These are phyloP conservation scores for Ceratobasidium sp. DNA, from an alignment of 1,284 basidiomycete genomes.

Conservation along the genomic window DNA sequence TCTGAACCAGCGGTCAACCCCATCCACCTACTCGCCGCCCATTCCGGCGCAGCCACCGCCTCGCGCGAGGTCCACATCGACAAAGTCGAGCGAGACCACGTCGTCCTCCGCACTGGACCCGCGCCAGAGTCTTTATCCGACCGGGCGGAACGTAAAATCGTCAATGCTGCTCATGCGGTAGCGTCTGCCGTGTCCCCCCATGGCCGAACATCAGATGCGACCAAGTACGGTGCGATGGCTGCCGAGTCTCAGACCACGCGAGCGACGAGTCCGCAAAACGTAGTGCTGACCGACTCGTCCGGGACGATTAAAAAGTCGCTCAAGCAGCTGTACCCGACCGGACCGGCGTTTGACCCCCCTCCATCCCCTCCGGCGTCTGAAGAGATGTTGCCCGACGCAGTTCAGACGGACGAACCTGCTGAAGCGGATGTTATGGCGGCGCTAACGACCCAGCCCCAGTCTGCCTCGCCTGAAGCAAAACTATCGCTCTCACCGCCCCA, in stretches of 20 bases:
- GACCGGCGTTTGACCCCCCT: slow-evolving; percentile 32
- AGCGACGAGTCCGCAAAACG: slow-evolving; percentile 25
- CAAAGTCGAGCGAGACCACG: slow-evolving; percentile 22
- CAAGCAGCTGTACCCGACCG: slow-evolving; percentile 34
- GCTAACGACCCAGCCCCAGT: slow-evolving; percentile 11
- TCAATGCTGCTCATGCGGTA: slow-evolving; percentile 9
- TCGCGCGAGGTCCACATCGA: slow-evolving; percentile 41
- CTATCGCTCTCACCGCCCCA: neutral
- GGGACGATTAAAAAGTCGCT: slow-evolving; percentile 30
- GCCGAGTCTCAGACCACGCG: neutral
- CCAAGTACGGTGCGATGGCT: slow-evolving; percentile 40
- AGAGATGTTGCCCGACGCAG: slow-evolving; percentile 25
- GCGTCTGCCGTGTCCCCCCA: slow-evolving; percentile 12
- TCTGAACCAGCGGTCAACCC: slow-evolving; percentile 26
- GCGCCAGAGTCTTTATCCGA: slow-evolving; percentile 20
- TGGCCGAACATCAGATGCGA: slow-evolving; percentile 29
- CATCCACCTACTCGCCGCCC: slow-evolving; percentile 30
- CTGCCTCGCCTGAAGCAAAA: slow-evolving; percentile 17
- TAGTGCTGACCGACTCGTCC: slow-evolving; percentile 28
- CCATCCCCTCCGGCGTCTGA: slow-evolving; percentile 35
- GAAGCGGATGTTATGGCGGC: slow-evolving; percentile 31
- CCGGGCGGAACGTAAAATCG: slow-evolving; percentile 27
- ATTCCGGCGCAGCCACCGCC: slow-evolving; percentile 14
- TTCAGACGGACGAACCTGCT: neutral
- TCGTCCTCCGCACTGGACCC: slow-evolving; percentile 34